Conservation (phyloP, 2,329 filamentous ascomycete genomes). For the Neofusicoccum sp. region DNA sequence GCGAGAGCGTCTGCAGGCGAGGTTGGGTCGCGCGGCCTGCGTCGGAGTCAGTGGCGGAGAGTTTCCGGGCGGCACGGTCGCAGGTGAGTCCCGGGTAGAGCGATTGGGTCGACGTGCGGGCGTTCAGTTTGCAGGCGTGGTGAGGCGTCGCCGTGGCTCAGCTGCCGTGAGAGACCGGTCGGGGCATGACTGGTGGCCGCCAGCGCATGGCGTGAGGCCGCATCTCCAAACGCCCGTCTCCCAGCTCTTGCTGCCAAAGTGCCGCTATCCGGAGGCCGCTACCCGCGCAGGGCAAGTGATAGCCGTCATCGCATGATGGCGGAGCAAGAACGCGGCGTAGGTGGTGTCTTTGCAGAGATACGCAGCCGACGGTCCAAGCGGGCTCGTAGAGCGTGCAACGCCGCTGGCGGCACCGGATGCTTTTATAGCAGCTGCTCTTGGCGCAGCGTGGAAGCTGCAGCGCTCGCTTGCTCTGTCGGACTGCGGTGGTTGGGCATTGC, state of each 20-base stretch:
- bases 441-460: no score
- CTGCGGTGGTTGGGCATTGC: background rate
- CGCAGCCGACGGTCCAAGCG: slow-evolving; percentile 10
- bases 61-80: background rate
- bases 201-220: background rate
- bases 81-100: background rate
- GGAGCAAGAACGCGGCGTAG: background rate
- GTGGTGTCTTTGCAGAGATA: background rate
- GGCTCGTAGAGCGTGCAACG: background rate
- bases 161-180: background rate
- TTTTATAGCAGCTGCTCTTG: slow-evolving; percentile 7
- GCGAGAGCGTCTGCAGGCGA: background rate
- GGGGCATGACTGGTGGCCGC: no score
- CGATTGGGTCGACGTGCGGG: background rate
- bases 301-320: background rate
- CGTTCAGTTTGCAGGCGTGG: background rate
- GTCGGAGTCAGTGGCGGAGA: background rate
- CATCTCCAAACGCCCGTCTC: background rate
- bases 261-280: background rate
- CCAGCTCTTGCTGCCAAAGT: background rate
- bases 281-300: background rate
- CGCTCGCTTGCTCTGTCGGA: background rate
- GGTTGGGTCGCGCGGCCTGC: background rate
- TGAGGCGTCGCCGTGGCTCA: background rate
- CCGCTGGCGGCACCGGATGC: background rate